phyloP scores from a whole-genome alignment of 352 stramenopile species.

The Phytophthora gonapodyides region DNA sequence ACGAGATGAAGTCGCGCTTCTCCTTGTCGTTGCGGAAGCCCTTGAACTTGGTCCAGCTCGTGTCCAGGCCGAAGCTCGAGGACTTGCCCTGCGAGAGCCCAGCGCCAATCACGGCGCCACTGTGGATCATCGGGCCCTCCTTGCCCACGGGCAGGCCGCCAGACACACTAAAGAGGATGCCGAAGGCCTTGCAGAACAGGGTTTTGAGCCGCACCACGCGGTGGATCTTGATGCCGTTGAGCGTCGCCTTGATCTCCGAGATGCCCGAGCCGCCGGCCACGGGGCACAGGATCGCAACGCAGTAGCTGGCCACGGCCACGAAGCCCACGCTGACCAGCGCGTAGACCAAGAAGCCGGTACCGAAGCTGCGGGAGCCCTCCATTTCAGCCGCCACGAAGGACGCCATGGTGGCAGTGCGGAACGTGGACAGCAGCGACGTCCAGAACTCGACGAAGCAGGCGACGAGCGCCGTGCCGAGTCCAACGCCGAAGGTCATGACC shows the following conservation, averaged over 20 bases:
- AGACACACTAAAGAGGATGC: conserved; percentile 86
- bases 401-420: conserved; percentile 93
- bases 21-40: conserved; percentile 95
- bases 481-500: conserved; percentile 96
- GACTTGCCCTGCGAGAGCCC: conserved; percentile 95
- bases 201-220: conserved; percentile 96
- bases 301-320: conserved; percentile 87
- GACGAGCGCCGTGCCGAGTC: conserved; percentile 92
- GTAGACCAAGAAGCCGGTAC: conserved; percentile 90
- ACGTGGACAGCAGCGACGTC: conserved; percentile 82
- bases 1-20: conserved; percentile 98
- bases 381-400: conserved; percentile 67
- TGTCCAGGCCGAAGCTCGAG: conserved; percentile 86
- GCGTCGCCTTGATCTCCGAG: conserved; percentile 97
- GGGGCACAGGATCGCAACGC: conserved; percentile 95
- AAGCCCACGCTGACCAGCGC: conserved; percentile 92
- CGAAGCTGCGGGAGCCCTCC: conserved; percentile 51
- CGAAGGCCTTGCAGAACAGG: conserved; percentile 95
- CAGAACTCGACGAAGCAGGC: conserved; percentile 94
- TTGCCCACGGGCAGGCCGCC: conserved; percentile 83
- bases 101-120: conserved; percentile 92
- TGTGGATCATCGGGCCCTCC: conserved; percentile 93
- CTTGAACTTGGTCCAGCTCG: conserved; percentile 90
- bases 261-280: conserved; percentile 96
- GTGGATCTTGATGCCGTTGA: conserved; percentile 98